phyloP scores from a whole-genome alignment of 805 yeast species.

The Candida bentonensis region DNA sequence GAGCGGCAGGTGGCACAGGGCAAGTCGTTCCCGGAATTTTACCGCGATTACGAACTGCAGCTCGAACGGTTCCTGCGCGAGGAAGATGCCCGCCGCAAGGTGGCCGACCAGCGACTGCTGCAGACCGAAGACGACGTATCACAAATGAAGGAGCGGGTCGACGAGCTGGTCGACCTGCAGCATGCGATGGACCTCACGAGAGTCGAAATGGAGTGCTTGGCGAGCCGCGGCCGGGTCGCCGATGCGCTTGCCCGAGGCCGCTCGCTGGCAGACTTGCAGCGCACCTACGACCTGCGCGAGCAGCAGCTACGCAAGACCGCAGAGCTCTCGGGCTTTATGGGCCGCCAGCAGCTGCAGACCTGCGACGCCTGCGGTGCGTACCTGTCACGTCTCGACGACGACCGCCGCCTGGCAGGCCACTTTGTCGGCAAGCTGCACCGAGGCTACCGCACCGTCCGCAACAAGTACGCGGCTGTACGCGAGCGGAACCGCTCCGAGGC shows the following conservation, averaged over 20 bases:
- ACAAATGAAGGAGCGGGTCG: conserved; percentile 21
- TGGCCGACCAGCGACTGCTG: conserved; percentile 51
- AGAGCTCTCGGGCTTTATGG: conserved; percentile 44
- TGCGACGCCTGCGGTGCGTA: conserved; percentile 87
- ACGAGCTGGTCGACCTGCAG: conserved; percentile 12
- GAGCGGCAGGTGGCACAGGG: conserved; percentile 25
- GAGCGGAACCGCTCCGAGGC: conserved; percentile 8
- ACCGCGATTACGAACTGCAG: conserved; percentile 30
- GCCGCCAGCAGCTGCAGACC: conserved; percentile 81
- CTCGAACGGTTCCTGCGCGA: conserved; percentile 48
- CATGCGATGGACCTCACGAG: conserved; percentile 45
- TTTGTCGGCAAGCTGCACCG: conserved; percentile 77
- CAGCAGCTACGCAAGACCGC: not conserved
- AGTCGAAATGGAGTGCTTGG: conserved; percentile 12
- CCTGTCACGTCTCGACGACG: conserved; percentile 72
- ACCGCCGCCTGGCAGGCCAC: conserved; percentile 77
- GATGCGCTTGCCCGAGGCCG: conserved; percentile 21
- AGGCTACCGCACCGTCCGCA: conserved; percentile 64
- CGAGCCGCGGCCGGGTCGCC: conserved; percentile 15
- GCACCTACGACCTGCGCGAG: conserved; percentile 8
- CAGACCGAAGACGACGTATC: conserved; percentile 63
- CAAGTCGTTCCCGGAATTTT: conserved; percentile 31
- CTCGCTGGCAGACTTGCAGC: conserved; percentile 2
- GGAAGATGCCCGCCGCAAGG: conserved; percentile 48
- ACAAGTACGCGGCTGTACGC: conserved; percentile 10